Percentiles rank a stretch among this genome's conserved stretches.
phyloP scores from a whole-genome alignment of 2,329 filamentous ascomycete genomes.

The Diaporthe aspalathi region DNA sequence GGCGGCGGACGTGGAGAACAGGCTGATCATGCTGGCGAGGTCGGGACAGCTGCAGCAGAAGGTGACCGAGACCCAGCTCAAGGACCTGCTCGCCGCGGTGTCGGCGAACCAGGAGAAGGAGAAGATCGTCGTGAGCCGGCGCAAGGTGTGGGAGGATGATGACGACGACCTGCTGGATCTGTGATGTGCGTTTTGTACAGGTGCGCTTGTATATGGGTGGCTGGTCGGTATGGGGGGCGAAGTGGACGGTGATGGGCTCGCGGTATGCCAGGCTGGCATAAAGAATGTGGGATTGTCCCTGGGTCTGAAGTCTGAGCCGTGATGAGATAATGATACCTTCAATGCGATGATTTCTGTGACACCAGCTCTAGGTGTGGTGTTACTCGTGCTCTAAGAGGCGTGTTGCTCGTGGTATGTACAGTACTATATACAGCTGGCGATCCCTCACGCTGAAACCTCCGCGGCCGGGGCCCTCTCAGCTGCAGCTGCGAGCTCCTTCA shows the following conservation, averaged over 20 bases:
- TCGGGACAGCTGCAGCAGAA: constrained; percentile 87
- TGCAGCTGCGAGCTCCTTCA: constrained; percentile 58
- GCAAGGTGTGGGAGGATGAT: constrained; percentile 88
- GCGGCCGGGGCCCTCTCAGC: too few species aligned
- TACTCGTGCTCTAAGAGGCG: not conserved
- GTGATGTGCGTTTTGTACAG: constrained; percentile 44
- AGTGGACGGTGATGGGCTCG: not conserved
- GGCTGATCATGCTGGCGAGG: constrained; percentile 90
- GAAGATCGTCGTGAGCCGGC: constrained; percentile 86
- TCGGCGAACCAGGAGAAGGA: constrained; percentile 81
- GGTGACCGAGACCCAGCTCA: constrained; percentile 92
- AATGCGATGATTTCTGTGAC: constrained; percentile 32
- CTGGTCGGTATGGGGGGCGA: too few species aligned
- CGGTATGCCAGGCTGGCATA: not conserved
- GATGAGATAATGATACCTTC: constrained; percentile 39
- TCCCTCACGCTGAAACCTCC: not conserved
- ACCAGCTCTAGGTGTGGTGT: not conserved
- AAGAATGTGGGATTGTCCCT: constrained; percentile 2
- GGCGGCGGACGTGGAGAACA: constrained; percentile 89
- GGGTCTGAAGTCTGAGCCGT: constrained; percentile 4
- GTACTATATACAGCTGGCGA: not conserved
- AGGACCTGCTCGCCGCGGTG: constrained; percentile 87
- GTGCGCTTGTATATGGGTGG: not conserved
- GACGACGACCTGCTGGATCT: constrained; percentile 80
- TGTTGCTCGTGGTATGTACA: constrained; percentile 13